These are phyloP conservation scores for Quercus alba DNA, from an alignment of 306 rosid species.

Conservation along the genomic window DNA sequence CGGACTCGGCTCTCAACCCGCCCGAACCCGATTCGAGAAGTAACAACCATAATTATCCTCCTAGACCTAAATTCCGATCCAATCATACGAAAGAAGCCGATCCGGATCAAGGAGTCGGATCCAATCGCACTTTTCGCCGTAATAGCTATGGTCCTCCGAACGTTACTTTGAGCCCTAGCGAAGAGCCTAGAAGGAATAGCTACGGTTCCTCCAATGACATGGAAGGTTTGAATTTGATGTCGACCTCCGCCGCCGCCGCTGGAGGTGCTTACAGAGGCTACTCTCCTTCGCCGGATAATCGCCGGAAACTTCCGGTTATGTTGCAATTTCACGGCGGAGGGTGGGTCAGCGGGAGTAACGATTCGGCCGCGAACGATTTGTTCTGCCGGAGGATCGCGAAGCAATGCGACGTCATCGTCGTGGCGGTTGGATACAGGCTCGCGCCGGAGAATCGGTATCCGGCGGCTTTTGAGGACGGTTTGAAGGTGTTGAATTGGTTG, in stretches of 20 bases:
- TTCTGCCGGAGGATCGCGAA: constrained; percentile 84
- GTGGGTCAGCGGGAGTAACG: constrained; percentile 95
- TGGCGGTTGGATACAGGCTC: constrained; percentile 79
- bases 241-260: not conserved
- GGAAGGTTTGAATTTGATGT: constrained; percentile 64
- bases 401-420: constrained; percentile 66
- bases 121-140: constrained; percentile 31
- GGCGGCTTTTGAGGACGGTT: constrained; percentile 86
- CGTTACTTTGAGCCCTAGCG: not conserved
- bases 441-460: constrained; percentile 91
- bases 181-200: constrained; percentile 51
- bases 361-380: constrained; percentile 70
- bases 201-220: constrained; percentile 24
- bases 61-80: constrained; percentile 24
- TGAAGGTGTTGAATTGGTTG: constrained; percentile 92
- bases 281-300: constrained; percentile 40
- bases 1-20: constrained; percentile 70
- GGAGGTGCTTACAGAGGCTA: constrained; percentile 65
- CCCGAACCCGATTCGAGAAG: constrained; percentile 46
- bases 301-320: constrained; percentile 68
- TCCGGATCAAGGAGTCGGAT: not conserved
- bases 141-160: constrained; percentile 47
- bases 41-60: constrained; percentile 26
- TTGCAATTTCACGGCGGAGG: constrained; percentile 98
- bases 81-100: constrained; percentile 22